Conservation (phyloP, 1,139 yeast species). For the Lodderomyces pseudojiufengensis region DNA sequence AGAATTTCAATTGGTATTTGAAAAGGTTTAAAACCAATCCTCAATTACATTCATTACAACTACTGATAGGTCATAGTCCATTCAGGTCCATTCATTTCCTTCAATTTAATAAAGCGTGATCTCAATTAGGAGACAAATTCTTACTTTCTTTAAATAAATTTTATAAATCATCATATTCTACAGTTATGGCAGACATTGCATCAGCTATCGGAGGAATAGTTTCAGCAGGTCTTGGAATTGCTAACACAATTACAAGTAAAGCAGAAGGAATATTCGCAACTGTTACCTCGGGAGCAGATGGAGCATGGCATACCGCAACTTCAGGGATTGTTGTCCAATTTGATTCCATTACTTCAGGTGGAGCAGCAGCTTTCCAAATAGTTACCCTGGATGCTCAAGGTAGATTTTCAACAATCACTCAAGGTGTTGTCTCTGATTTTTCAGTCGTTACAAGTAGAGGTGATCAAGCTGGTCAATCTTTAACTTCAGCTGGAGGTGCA, state of each 20-base stretch:
- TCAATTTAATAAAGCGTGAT: too few species aligned
- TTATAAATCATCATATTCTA: too few species aligned
- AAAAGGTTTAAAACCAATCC: too few species aligned
- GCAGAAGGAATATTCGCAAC: slow-evolving; percentile 13
- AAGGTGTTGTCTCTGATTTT: slow-evolving; percentile 17
- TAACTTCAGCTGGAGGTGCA: slow-evolving; percentile 6
- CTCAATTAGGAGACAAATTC: too few species aligned
- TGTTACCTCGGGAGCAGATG: slow-evolving; percentile 16
- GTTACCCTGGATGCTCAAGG: slow-evolving; percentile 16
- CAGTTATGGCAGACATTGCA: slow-evolving; percentile 12
- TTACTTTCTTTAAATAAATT: too few species aligned
- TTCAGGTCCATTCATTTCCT: too few species aligned
- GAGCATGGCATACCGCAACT: slow-evolving; percentile 12
- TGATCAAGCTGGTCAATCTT: slow-evolving; percentile 2
- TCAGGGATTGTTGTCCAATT: slow-evolving; percentile 13
- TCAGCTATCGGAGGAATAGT: slow-evolving; percentile 12
- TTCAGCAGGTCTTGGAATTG: slow-evolving; percentile 15
- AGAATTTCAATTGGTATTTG: too few species aligned
- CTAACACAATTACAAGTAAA: slow-evolving; percentile 12
- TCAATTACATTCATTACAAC: too few species aligned
- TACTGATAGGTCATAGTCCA: too few species aligned
- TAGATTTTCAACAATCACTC: slow-evolving; percentile 13
- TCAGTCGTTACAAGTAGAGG: slow-evolving; percentile 18
- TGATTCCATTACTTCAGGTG: slow-evolving; percentile 11
- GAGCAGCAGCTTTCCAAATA: slow-evolving; percentile 9